Evolutionary conservation across 169 alveolate species (phyloP), one percentile per base, ranked within the genome.

Genomic region (Perkinsus marinus): DNA sequence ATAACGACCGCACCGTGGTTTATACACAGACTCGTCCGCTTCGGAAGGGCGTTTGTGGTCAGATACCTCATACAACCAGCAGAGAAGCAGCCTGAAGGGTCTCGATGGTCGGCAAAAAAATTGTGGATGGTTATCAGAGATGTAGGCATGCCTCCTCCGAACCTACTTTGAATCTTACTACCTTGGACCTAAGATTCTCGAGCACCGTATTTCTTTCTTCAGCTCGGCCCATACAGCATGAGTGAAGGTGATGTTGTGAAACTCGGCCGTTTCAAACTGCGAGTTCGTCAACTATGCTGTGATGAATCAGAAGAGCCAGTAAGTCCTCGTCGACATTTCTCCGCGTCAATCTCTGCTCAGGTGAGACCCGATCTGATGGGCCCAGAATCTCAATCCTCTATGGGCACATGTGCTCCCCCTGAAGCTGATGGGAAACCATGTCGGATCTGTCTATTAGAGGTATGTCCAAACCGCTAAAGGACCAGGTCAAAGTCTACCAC

Each of bases 191-290:
- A 19, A 26, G 79, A 57, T 57, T 6, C 79, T 13, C 46, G 19
- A 10, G 46, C 19, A 10, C 10, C 3, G 10, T 41, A 10, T 41
- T 57, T 26, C 22, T 6, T 57, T 26, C 22, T 57, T 57, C 79
- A 57, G 79, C 79, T 57, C 22, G 79, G 79, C 22, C 79, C 79
- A 2, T 96, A 96, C 93, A 94, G 96, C 38, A 90, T 97, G 91
- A 97, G 96, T 47, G 99, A 97, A 93, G 96, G 97, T 92, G 99
- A 98, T 93, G 93, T 97, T 91, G 96, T 98, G 91, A 98, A 98
- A 91, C 94, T 98, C 46, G 99, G 99, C 19, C 94, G 99, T 34
- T 98, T 96, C 94, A 95, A 98, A 69, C 95, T 98, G 89, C 93
- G 97, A 39, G 99, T 98, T 43, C 94, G 96, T 91, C 98, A 97